Percentiles rank a stretch among this genome's conserved stretches.
phyloP scores from a whole-genome alignment of 495 filamentous ascomycete genomes.

The Venustampulla echinocandica region DNA sequence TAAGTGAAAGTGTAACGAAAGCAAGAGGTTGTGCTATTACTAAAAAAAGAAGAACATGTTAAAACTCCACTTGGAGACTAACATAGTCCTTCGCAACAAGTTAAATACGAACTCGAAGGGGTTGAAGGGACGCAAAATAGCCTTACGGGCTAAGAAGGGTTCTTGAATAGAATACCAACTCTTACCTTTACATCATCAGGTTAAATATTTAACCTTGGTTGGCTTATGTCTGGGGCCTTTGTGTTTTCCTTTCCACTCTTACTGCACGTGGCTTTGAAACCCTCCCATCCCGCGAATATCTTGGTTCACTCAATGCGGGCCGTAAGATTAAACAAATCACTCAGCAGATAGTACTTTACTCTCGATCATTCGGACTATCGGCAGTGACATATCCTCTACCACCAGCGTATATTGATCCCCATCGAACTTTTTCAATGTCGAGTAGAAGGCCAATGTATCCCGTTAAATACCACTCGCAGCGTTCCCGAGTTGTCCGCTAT shows the following conservation, averaged over 20 bases:
- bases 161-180: constrained; percentile 2
- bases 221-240: constrained; percentile 41
- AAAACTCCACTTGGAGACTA: too few species aligned
- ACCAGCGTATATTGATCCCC: constrained; percentile 61
- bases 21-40: too few species aligned
- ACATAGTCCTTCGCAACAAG: too few species aligned
- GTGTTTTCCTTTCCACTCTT: constrained; percentile 54
- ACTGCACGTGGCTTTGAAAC: constrained; percentile 63
- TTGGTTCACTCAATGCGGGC: constrained; percentile 12
- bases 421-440: constrained; percentile 24
- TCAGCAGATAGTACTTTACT: constrained; percentile 51
- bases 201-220: constrained; percentile 59
- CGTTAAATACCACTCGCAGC: constrained; percentile 45
- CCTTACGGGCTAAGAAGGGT: too few species aligned
- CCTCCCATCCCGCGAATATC: constrained; percentile 48
- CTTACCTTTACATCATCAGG: constrained; percentile 72
- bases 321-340: constrained; percentile 48
- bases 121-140: too few species aligned
- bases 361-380: constrained; percentile 50
- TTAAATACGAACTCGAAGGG: too few species aligned
- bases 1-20: too few species aligned
- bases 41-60: too few species aligned
- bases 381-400: constrained; percentile 57
- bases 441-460: constrained; percentile 42
- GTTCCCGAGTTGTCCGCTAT: constrained; percentile 53